Evolutionary conservation across 305 asterid genomes (phyloP).

Genomic region (Ilex paraguariensis): DNA sequence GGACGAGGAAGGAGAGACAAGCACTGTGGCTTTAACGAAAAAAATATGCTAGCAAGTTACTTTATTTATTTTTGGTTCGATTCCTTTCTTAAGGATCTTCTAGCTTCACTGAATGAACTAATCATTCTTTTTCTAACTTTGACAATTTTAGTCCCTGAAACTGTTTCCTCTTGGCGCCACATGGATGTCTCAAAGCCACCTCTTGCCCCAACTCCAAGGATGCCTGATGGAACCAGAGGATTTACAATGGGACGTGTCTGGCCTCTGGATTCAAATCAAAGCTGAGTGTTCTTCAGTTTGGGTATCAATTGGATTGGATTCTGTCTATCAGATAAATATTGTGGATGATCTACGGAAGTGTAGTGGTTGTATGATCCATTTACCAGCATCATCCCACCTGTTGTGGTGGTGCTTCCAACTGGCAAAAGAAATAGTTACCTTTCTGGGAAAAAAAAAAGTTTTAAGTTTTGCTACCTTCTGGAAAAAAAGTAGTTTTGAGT

Average conservation of each 20-base stretch:
- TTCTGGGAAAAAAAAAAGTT: too few relatives aligned
- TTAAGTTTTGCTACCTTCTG: too few relatives aligned
- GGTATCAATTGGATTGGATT: too few relatives aligned
- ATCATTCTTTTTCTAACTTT: background rate
- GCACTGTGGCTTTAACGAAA: constrained; percentile 51
- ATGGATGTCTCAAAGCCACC: constrained; percentile 80
- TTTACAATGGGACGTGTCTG: constrained; percentile 90
- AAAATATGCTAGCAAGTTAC: constrained; percentile 35
- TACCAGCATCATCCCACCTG: too few relatives aligned
- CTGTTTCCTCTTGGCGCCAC: constrained; percentile 33
- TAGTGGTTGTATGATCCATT: too few relatives aligned
- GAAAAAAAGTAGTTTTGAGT: too few relatives aligned
- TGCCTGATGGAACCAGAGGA: constrained; percentile 98
- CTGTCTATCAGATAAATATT: too few relatives aligned
- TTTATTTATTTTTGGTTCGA: background rate
- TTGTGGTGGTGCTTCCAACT: too few relatives aligned
- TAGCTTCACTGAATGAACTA: too few relatives aligned
- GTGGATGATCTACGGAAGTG: too few relatives aligned
- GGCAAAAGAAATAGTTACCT: too few relatives aligned
- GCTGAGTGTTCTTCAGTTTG: constrained; percentile 1
- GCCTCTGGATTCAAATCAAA: constrained; percentile 39
- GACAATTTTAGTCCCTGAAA: constrained; percentile 53
- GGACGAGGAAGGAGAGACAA: constrained; percentile 77
- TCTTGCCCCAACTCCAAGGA: constrained; percentile 96
- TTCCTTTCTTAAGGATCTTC: too few relatives aligned